Evolutionary conservation across 2,329 filamentous ascomycete genomes (phyloP), one percentile per base, ranked within the genome.

Genomic region (Phaeoacremonium minimum): DNA sequence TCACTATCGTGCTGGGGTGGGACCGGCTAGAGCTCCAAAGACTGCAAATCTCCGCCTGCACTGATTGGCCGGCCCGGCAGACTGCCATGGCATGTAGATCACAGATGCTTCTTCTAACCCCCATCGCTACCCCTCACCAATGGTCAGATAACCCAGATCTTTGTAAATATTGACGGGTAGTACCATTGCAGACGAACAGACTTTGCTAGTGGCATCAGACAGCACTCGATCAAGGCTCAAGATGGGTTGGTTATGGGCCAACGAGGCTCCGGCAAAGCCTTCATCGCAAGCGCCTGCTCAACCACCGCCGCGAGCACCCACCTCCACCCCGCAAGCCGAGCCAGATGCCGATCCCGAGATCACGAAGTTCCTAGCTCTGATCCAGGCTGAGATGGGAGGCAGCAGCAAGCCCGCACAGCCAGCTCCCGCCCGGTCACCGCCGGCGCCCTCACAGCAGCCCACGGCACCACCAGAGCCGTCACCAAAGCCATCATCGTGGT

Each of bases 161-260:
- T n/a, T n/a, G n/a, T n/a, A n/a, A n/a, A n/a, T n/a, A n/a, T n/a
- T n/a, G n/a, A n/a, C n/a, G n/a, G n/a, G n/a, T n/a, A n/a, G n/a
- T n/a, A n/a, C n/a, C n/a, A n/a, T n/a, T n/a, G n/a, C n/a, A n/a
- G n/a, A n/a, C n/a, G n/a, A n/a, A n/a, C n/a, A n/a, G n/a, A n/a
- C n/a, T n/a, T n/a, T n/a, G n/a, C n/a, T n/a, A n/a, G n/a, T n/a
- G n/a, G n/a, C 13, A 18, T 15, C 18, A 33, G 22, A 42, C 28
- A 38, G 15, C 20, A 32, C n/a, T 20, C 33, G 19, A 31, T 28
- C 22, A 14, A 19, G 28, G 45, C 49, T 62, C 37, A 44, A n/a
- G n/a, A 83, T 83, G 78, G 77, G 76, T 46, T 83, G 78, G 78
- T 63, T 80, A 43, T 82, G 76, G 75, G 64, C 71, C 41, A 64